Base-by-base conservation (phyloP, 495 filamentous ascomycete genomes). In the Acidiella bohemica region DNA sequence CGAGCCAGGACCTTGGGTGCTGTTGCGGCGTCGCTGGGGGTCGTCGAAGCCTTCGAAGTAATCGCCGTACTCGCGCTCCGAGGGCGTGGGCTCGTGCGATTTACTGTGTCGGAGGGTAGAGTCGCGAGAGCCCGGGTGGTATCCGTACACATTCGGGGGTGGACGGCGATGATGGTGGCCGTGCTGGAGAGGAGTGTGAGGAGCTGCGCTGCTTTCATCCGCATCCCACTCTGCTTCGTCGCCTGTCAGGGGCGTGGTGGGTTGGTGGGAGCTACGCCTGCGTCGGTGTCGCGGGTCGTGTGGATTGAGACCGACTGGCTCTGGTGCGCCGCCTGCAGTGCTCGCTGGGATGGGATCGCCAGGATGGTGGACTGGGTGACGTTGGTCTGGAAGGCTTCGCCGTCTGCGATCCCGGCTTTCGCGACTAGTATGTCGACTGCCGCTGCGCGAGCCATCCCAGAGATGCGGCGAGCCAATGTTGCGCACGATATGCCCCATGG, bases 61-160 rank as follows among this genome's bases (percentile, higher is more conserved):
- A 25, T 58, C 50, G 39, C 53, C 49, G 46, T 57, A 50, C 19
- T 61, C 55, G 10, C 45, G 42, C 14, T 54, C 55, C 12, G 41
- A 50, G 8, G 51, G 50, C 12, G 60, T 50, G 1, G 57, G 59
- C 11, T 61, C 58, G 36, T 58, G 55, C 42, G 48, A 54, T 11
- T 52, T 40, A 9, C 48, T 40, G 17, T 58, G 56, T 8, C 53
- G 34, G 16, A 59, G 50, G 7, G 29, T n/a, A 0, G 39, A 21
- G 20, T 50, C 43, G n/a, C 23, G 34, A 23, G 18, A 21, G 24
- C 20, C 13, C 10, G 36, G 5, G 28, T 21, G 12, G 3, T 14
- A 14, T n/a, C n/a, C n/a, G n/a, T n/a, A n/a, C n/a, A 14, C 36
- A 10, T 23, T 9, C 5, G 24, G n/a, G 23, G 31, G 9, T 33